These are phyloP conservation scores for Starmerella vaccinii DNA, from an alignment of 805 yeast genomes.

Conservation along the genomic window DNA sequence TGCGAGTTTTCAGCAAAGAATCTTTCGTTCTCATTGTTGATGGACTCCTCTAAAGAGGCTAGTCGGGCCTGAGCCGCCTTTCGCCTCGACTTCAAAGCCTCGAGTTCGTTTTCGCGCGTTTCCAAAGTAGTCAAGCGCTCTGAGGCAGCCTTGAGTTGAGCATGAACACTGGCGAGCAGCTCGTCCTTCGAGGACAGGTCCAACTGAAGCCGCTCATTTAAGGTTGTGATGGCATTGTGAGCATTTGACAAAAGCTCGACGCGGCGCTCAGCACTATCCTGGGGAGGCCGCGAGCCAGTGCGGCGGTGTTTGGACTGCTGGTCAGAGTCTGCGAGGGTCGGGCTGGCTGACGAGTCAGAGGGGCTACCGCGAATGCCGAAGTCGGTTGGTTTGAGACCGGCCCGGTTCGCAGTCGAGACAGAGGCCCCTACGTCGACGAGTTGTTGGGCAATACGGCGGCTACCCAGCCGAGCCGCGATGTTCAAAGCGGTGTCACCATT, in stretches of 20 bases:
- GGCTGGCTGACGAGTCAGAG: neutral
- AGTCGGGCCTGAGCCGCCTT: slow-evolving; percentile 26
- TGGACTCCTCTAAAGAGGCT: slow-evolving; percentile 49
- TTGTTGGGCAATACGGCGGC: slow-evolving; percentile 67
- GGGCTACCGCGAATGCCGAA: slow-evolving; percentile 46
- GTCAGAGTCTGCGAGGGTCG: neutral
- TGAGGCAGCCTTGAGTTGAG: slow-evolving; percentile 49
- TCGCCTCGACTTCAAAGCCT: slow-evolving; percentile 38
- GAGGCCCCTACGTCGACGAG: slow-evolving; percentile 84
- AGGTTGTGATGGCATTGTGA: slow-evolving; percentile 39
- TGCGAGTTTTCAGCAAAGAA: slow-evolving; percentile 36
- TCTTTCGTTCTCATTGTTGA: slow-evolving; percentile 49
- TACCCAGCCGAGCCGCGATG: slow-evolving; percentile 82
- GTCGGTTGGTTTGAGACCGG: slow-evolving; percentile 78
- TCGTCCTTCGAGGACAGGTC: slow-evolving; percentile 47
- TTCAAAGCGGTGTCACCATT: slow-evolving; percentile 94
- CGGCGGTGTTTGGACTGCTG: slow-evolving; percentile 7
- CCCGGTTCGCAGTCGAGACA: slow-evolving; percentile 63
- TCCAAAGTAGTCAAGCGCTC: slow-evolving; percentile 40
- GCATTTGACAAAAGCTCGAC: slow-evolving; percentile 43
- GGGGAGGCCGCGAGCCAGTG: slow-evolving; percentile 14
- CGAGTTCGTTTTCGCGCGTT: slow-evolving; percentile 34
- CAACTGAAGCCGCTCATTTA: slow-evolving; percentile 49
- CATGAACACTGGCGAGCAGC: slow-evolving; percentile 44
- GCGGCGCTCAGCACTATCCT: slow-evolving; percentile 27